These are phyloP conservation scores for Garcia nutans DNA, from an alignment of 345 rosid species.

Conservation along the genomic window DNA sequence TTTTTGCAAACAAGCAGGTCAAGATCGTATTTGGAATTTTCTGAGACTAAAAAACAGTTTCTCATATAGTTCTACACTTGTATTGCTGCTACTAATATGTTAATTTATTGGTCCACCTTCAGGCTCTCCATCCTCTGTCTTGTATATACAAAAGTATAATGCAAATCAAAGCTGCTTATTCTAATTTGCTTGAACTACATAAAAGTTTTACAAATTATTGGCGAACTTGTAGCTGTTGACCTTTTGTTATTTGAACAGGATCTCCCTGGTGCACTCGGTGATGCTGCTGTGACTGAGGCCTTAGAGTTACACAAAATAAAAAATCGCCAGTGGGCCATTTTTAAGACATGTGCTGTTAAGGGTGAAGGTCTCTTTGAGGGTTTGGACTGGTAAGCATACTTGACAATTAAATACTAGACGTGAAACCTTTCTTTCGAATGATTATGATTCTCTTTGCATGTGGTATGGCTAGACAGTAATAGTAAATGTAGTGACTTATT, in stretches of 20 bases:
- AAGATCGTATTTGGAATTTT: constrained; percentile 1
- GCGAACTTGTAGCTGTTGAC: neutral
- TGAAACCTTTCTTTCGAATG: neutral
- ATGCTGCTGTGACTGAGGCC: constrained; percentile 29
- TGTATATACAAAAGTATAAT: neutral
- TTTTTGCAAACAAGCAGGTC: constrained; percentile 64
- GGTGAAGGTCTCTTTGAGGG: constrained; percentile 32
- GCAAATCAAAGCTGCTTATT: neutral
- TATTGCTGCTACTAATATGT: neutral
- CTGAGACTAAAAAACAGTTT: neutral
- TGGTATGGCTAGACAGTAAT: neutral
- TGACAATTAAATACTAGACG: neutral
- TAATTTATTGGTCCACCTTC: neutral
- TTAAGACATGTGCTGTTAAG: constrained; percentile 28
- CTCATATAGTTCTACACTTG: neutral
- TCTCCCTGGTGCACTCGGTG: constrained; percentile 28
- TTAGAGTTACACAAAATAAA: constrained; percentile 32
- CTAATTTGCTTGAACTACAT: neutral
- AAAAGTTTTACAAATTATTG: neutral
- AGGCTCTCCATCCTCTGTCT: neutral
- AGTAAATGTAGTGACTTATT: neutral
- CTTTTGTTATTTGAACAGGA: constrained; percentile 14
- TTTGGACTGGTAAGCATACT: constrained; percentile 29
- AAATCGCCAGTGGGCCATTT: constrained; percentile 30
- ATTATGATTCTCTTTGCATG: neutral